phyloP scores from a whole-genome alignment of 257 asterid genomes.

The Plantago major region DNA sequence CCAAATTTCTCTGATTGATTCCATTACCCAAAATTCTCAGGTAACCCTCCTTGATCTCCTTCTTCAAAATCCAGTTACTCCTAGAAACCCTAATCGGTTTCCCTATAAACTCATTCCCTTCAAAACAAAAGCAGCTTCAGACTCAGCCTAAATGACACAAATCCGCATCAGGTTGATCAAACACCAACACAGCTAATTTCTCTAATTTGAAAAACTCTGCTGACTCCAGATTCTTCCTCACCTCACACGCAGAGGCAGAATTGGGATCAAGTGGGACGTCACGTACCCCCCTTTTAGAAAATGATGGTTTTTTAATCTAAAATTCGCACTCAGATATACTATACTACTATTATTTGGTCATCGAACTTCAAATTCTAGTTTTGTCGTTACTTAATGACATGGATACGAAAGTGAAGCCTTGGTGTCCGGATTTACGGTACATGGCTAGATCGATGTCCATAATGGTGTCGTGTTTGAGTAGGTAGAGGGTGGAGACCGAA shows the following conservation, averaged over 20 bases:
- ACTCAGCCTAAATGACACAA: constrained; percentile 80
- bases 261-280: too few relatives aligned
- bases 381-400: constrained; percentile 5
- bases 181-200: too few relatives aligned
- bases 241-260: too few relatives aligned
- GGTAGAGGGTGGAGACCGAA: constrained; percentile 73
- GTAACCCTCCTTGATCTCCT: constrained; percentile 36
- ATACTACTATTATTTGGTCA: too few relatives aligned
- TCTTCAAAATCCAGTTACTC: constrained; percentile 61
- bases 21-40: constrained; percentile 4
- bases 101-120: constrained; percentile 88
- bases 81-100: constrained; percentile 63
- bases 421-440: constrained; percentile 1
- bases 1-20: too few relatives aligned
- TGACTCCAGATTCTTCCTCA: too few relatives aligned
- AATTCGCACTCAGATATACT: too few relatives aligned
- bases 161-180: constrained; percentile 96
- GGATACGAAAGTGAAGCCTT: constrained; percentile 9
- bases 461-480: constrained; percentile 61
- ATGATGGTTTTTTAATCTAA: too few relatives aligned
- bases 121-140: too few relatives aligned
- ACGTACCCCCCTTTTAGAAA: too few relatives aligned
- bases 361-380: too few relatives aligned
- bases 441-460: constrained; percentile 49
- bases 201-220: too few relatives aligned